Conservation (phyloP, 164 flowering plant species). For the Paratinospora sagittata region DNA sequence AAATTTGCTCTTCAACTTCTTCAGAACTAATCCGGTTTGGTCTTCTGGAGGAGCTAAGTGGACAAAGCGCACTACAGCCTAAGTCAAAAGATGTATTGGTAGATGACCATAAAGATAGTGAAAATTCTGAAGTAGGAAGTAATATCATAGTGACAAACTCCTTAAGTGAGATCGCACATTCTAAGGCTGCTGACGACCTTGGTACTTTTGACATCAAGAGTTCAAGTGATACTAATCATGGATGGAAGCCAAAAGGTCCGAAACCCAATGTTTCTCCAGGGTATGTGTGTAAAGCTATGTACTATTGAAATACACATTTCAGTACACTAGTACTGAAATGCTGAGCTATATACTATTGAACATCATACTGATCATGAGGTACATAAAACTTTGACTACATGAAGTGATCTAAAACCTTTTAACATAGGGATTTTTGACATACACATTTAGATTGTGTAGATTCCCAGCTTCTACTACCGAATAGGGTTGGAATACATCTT, state of each 20-base stretch:
- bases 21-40: slow-evolving; percentile 21
- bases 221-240: slow-evolving; percentile 2
- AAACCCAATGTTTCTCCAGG: slow-evolving; percentile 10
- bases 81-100: slow-evolving; percentile 1
- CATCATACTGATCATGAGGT: not conserved
- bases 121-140: slow-evolving; percentile 10
- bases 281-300: slow-evolving; percentile 12
- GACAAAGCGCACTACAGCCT: slow-evolving; percentile 11
- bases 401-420: not conserved
- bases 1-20: slow-evolving; percentile 17
- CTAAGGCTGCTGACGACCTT: slow-evolving; percentile 5
- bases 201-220: slow-evolving; percentile 6
- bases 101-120: slow-evolving; percentile 13
- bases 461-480: not conserved
- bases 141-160: slow-evolving; percentile 1
- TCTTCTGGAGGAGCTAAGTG: slow-evolving; percentile 20
- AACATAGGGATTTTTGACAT: not conserved
- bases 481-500: not conserved
- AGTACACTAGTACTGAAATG: not conserved
- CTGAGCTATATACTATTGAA: not conserved
- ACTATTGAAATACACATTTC: no score
- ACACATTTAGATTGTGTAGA: not conserved
- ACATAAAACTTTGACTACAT: not conserved
- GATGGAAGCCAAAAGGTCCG: not conserved
- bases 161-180: not conserved